These are phyloP conservation scores for Cucumis melo DNA, from an alignment of 306 rosid genomes.

Conservation along the genomic window DNA sequence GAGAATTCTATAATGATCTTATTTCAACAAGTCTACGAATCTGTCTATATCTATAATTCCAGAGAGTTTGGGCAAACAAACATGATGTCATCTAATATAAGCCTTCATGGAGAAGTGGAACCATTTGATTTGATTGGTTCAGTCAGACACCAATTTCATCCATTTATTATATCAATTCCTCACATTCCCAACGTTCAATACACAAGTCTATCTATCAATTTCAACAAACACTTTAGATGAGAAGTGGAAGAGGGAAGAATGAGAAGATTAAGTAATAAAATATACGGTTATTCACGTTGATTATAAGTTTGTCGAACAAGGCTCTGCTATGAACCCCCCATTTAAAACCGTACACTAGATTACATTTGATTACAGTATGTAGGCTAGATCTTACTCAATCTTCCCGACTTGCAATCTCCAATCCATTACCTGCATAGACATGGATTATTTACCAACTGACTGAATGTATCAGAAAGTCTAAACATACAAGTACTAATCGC, in stretches of 20 bases:
- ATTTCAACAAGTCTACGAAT: neutral
- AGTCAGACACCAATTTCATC: neutral
- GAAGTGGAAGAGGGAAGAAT: neutral
- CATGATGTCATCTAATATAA: neutral
- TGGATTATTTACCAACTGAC: neutral
- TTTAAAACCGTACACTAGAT: neutral
- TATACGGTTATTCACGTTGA: neutral
- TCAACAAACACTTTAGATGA: neutral
- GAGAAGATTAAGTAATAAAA: neutral
- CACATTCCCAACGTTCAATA: neutral
- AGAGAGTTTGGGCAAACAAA: neutral
- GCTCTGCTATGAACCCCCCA: neutral
- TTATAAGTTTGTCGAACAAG: neutral
- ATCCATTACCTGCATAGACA: slow-evolving; percentile 52
- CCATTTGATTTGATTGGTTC: neutral
- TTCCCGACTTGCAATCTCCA: slow-evolving; percentile 57
- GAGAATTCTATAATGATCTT: neutral
- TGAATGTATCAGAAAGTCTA: neutral
- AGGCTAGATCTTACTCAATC: neutral
- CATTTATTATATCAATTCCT: neutral
- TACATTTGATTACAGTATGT: neutral
- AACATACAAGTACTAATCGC: neutral
- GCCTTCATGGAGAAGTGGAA: neutral
- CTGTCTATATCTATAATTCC: neutral
- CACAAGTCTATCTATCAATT: neutral